Evolutionary conservation across 805 yeast genomes (phyloP).

Genomic region (Grigorovia yakushimaensis): DNA sequence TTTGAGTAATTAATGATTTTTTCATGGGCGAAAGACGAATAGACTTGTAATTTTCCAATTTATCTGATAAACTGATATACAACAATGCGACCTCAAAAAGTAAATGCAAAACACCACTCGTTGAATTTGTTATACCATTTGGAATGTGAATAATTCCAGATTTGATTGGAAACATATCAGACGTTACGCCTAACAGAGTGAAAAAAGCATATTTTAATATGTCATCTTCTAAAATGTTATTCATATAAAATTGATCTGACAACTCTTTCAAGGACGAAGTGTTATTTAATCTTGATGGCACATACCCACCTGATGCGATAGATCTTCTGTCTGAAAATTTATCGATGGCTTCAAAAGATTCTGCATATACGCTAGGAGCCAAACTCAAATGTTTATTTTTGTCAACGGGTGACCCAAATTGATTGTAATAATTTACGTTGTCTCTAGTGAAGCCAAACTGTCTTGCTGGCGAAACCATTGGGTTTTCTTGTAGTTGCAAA

Average conservation of each 20-base stretch:
- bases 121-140: constrained; percentile 41
- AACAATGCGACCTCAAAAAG: constrained; percentile 67
- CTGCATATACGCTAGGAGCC: constrained; percentile 24
- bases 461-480: constrained; percentile 8
- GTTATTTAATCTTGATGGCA: constrained; percentile 4
- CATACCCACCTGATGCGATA: constrained; percentile 20
- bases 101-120: constrained; percentile 43
- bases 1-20: constrained; percentile 47
- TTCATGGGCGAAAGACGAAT: constrained; percentile 41
- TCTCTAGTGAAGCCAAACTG: not conserved
- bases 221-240: constrained; percentile 31
- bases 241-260: constrained; percentile 26
- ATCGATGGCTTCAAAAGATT: constrained; percentile 33
- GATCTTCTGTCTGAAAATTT: constrained; percentile 32
- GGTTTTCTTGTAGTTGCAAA: constrained; percentile 9
- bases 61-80: constrained; percentile 37
- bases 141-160: constrained; percentile 37
- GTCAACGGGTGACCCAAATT: constrained; percentile 3
- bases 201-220: constrained; percentile 41
- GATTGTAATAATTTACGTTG: constrained; percentile 4
- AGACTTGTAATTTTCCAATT: constrained; percentile 25
- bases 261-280: constrained; percentile 14
- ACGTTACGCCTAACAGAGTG: constrained; percentile 52
- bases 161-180: constrained; percentile 42
- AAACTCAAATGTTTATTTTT: constrained; percentile 7